Evolutionary conservation across 345 rosid genomes (phyloP), one percentile per base, ranked within the genome.

Genomic region (Sonneratia caseolaris): DNA sequence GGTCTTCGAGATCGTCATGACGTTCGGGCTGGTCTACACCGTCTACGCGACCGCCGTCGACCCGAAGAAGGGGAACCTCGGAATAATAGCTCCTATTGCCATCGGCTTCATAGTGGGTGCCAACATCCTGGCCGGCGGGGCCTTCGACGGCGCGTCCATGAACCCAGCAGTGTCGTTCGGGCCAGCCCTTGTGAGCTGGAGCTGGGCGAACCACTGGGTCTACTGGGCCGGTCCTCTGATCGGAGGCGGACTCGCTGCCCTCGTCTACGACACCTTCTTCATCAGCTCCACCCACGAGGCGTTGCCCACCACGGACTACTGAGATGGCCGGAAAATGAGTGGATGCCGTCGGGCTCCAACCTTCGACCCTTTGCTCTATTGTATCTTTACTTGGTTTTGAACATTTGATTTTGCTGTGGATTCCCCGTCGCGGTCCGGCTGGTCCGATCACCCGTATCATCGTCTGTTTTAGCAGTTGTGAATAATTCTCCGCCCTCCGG

Each of bases 141-240:
- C 90, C 1, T 92, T 92, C 66, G 88, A 84, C n/a, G 98, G 98
- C 62, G 98, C 97, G 22, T 92, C 98, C 9, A 92, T 92, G 98
- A 92, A 92, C 85, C 98, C 98, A 0, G 98, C 98, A 0, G 98
- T 92, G 43, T 88, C 98, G 12, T 92, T 92, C 48, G 98, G 98
- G 42, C 98, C 98, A 12, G 98, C 98, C 0, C 78, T 92, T 57
- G 97, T 92, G 37, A 89, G 95, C 95, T 92, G 98, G 98, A 77
- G 68, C 67, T 92, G 98, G 98, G 71, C 69, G 4, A 79, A 88
- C 84, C 98, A 92, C 81, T 92, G 98, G 98, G 85, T 90, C 38
- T 92, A 92, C 91, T 92, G 97, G 98, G 93, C 77, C 0, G 98
- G 98, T 4, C 98, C 98, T 18, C 82, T 92, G 10, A 43, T 92